These are phyloP conservation scores for Simplicillium sp. DNA, from an alignment of 2,329 filamentous ascomycete genomes.

Conservation along the genomic window DNA sequence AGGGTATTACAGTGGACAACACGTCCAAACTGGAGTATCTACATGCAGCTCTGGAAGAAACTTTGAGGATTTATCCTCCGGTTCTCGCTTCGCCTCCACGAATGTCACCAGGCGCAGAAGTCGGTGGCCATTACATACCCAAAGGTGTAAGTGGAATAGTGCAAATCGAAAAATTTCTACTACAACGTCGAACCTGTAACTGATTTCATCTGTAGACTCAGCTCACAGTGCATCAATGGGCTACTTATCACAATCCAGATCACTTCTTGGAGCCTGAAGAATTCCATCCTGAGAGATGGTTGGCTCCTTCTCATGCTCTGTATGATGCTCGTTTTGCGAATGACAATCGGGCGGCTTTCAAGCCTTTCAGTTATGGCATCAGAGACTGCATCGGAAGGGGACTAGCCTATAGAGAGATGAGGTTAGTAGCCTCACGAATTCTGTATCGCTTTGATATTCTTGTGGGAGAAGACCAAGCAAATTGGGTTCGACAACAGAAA, in stretches of 20 bases:
- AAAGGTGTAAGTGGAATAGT: conserved; percentile 4
- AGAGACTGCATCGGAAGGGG: no score
- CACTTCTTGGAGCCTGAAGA: not conserved
- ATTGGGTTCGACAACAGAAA: no score
- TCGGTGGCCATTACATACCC: conserved; percentile 14
- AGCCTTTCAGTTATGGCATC: not conserved
- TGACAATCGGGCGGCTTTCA: not conserved
- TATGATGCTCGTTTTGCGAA: conserved; percentile 1
- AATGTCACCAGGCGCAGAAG: conserved; percentile 13
- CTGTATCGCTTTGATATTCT: no score
- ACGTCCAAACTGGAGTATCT: conserved; percentile 11
- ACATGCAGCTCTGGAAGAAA: conserved; percentile 11
- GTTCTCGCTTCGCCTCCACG: conserved; percentile 11
- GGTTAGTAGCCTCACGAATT: no score
- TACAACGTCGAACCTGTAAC: not conserved
- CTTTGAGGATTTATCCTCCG: conserved; percentile 9
- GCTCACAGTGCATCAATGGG: not conserved
- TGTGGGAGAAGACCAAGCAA: no score
- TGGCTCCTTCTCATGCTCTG: not conserved
- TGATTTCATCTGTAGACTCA: no score
- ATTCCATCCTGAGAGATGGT: conserved; percentile 1
- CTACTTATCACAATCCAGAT: not conserved
- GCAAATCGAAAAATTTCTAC: not conserved
- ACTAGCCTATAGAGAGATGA: no score
- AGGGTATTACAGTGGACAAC: conserved; percentile 26